These are phyloP conservation scores for Helianthus tuberosus DNA, from an alignment of 129 eudicot genomes.

Conservation along the genomic window DNA sequence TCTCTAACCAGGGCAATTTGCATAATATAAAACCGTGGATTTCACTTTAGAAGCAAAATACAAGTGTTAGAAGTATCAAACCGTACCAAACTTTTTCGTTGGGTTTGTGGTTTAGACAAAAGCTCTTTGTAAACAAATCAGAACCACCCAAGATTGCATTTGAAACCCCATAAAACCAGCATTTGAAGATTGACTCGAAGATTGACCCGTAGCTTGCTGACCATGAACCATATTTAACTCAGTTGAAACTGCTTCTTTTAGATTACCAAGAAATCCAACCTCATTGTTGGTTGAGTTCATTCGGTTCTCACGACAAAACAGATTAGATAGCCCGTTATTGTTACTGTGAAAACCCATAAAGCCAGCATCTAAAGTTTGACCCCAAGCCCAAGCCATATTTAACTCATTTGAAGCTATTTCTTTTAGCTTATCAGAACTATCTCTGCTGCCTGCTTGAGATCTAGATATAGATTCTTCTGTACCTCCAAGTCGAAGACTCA, in stretches of 20 bases:
- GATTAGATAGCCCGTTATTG: conserved; percentile 32
- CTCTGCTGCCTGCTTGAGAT: conserved; percentile 30
- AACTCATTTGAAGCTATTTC: conserved; percentile 37
- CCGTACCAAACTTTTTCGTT: no score
- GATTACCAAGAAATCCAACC: conserved; percentile 25
- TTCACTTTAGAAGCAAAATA: no score
- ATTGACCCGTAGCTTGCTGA: conserved; percentile 33
- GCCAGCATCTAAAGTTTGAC: conserved; percentile 26
- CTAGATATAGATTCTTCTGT: conserved; percentile 26
- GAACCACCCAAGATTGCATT: no score
- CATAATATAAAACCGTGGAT: no score
- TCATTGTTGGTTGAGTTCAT: conserved; percentile 26
- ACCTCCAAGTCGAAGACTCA: conserved; percentile 71
- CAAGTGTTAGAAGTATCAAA: no score
- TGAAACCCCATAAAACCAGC: conserved; percentile 29
- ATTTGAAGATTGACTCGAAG: conserved; percentile 23
- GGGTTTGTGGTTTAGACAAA: no score
- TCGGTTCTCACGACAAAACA: conserved; percentile 13
- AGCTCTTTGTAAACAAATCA: no score
- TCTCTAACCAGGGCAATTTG: no score
- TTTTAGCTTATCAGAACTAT: conserved; percentile 33
- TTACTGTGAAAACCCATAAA: conserved; percentile 31
- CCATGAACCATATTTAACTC: conserved; percentile 34
- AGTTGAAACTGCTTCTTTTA: conserved; percentile 41
- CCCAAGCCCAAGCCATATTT: conserved; percentile 31